These are phyloP conservation scores for Rhynchospora tenuis DNA, from an alignment of 176 grass and related monocot species.

Conservation along the genomic window DNA sequence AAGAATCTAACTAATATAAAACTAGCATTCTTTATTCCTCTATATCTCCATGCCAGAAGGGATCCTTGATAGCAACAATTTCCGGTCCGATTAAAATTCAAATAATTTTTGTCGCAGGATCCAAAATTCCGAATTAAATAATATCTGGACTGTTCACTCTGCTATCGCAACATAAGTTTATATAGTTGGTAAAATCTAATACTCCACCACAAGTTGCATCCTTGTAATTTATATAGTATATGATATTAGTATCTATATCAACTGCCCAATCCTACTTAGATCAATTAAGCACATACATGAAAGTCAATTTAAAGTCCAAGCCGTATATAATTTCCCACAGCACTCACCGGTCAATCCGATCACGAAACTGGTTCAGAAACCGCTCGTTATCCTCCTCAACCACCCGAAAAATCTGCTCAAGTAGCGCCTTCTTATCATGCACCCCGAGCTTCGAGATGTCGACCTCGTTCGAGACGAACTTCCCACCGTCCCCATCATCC, in stretches of 20 bases:
- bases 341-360: conserved; percentile 48
- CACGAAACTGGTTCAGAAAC: conserved; percentile 34
- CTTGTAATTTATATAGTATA: not conserved
- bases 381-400: conserved; percentile 75
- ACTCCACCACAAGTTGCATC: not conserved
- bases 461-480: conserved; percentile 24
- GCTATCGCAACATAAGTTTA: too few relatives aligned
- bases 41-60: not conserved
- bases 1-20: not conserved
- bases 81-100: not conserved
- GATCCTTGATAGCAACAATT: not conserved
- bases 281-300: not conserved
- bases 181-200: not conserved
- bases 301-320: not conserved
- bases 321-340: not conserved
- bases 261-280: not conserved
- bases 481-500: not conserved
- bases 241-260: not conserved
- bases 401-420: conserved; percentile 49
- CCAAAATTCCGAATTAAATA: not conserved
- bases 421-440: conserved; percentile 31
- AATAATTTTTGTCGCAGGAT: not conserved
- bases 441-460: conserved; percentile 37
- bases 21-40: not conserved
- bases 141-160: not conserved